Conservation (phyloP, 805 yeast species). For the Yamadazyma endophytica region DNA sequence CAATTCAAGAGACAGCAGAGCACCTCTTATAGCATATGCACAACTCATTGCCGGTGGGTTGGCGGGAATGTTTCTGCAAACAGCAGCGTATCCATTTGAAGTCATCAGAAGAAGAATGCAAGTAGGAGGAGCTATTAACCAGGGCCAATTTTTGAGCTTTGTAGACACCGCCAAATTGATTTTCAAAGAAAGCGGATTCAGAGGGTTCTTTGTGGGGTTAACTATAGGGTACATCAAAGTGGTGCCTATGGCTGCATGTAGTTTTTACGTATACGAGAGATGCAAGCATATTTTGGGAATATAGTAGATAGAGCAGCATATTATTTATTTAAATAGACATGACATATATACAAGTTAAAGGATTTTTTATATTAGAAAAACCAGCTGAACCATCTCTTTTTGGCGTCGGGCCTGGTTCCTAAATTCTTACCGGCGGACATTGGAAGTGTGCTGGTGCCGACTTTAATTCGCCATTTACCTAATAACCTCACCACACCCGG, state of each 20-base stretch:
- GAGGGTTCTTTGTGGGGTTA: slow-evolving; percentile 91
- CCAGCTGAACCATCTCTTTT: slow-evolving; percentile 57
- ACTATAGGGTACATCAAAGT: slow-evolving; percentile 94
- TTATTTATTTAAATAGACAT: slow-evolving; percentile 4
- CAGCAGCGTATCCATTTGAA: slow-evolving; percentile 96
- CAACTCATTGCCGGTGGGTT: slow-evolving; percentile 91
- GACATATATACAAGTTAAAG: background rate
- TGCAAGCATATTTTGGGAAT: slow-evolving; percentile 69
- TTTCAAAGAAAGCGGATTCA: slow-evolving; percentile 68
- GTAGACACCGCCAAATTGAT: slow-evolving; percentile 55
- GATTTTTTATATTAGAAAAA: slow-evolving; percentile 32
- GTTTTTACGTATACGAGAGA: slow-evolving; percentile 91
- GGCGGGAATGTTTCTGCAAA: slow-evolving; percentile 94
- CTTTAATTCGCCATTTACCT: slow-evolving; percentile 74
- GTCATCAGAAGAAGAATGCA: slow-evolving; percentile 93
- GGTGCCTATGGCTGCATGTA: slow-evolving; percentile 95
- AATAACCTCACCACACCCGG: slow-evolving; percentile 69
- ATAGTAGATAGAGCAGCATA: slow-evolving; percentile 4
- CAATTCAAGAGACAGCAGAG: slow-evolving; percentile 41
- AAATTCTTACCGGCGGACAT: slow-evolving; percentile 41
- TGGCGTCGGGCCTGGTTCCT: slow-evolving; percentile 49
- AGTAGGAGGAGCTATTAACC: slow-evolving; percentile 75
- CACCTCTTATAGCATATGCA: slow-evolving; percentile 84
- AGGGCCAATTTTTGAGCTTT: slow-evolving; percentile 55
- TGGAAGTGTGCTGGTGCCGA: slow-evolving; percentile 50